Evolutionary conservation across 257 asterid genomes (phyloP), one percentile per base, ranked within the genome.

Genomic region (Plantago elongata): DNA sequence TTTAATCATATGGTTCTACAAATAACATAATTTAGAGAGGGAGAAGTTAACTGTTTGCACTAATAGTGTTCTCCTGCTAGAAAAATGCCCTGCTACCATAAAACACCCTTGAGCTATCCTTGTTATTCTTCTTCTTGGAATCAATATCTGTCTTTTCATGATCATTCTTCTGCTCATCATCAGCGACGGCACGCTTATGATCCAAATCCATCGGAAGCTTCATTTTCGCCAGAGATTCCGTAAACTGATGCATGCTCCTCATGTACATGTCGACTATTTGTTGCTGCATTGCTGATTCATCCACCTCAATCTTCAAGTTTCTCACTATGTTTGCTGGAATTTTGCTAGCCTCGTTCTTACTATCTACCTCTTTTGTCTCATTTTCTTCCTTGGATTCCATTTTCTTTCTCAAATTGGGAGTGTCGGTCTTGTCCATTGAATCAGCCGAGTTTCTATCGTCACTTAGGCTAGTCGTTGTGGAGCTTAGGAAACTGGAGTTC

Each of bases 61-160:
- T 7, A 34, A 1, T 34, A 3, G 4, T 4, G 40, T 4, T 34
- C 5, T 34, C 40, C 40, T 42, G 70, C 54, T 70, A 87, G 67
- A 88, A 88, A 78, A 88, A 88, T 5, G 94, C 96, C 59, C 94
- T 75, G 78, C 96, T 84, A 3, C 96, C 96, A 74, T 88, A 88
- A 62, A 87, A 88, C 63, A 88, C 91, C 72, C 87, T 81, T 45
- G 84, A 70, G 67, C 60, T 62, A 13, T 78, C 84, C 71, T 84
- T 77, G 16, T 70, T 84, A 66, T 72, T 73, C 44, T 66, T 74
- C 46, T 78, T 27, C 11, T 11, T 54, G 16, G 29, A 15, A 54
- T 22, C 79, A 14, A 64, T 57, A 56, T 77, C 78, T 5, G 62
- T 55, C 14, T 79, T 58, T 47, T 67, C 65, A 6, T 71, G 61